Percentiles rank a stretch among this genome's conserved stretches.
phyloP scores from a whole-genome alignment of 345 rosid genomes.

The Balakata baccata region DNA sequence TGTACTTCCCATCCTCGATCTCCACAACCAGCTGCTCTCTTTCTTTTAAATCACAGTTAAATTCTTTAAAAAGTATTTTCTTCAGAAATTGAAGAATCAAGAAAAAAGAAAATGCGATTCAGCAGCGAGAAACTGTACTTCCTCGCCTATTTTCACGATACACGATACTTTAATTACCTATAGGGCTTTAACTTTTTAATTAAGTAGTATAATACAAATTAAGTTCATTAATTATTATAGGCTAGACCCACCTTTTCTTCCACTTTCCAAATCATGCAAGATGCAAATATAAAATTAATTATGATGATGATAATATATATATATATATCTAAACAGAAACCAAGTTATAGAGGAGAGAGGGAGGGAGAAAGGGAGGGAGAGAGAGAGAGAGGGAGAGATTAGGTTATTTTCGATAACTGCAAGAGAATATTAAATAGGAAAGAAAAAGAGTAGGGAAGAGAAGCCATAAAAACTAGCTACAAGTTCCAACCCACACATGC shows the following conservation, averaged over 20 bases:
- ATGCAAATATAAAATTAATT: no score
- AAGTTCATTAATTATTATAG: not conserved
- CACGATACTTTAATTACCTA: not conserved
- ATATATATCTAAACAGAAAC: no score
- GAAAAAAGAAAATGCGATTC: not conserved
- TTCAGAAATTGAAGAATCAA: not conserved
- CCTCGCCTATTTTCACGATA: not conserved
- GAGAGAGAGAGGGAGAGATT: not conserved
- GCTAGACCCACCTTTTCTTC: not conserved
- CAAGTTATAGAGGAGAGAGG: not conserved
- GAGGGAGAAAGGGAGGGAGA: not conserved
- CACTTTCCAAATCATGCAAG: not conserved
- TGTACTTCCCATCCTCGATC: constrained; percentile 27
- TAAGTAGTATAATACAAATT: no score
- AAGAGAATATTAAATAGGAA: not conserved
- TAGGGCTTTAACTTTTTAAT: no score
- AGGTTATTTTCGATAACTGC: not conserved
- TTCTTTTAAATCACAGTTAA: not conserved
- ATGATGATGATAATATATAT: no score
- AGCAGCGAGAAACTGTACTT: constrained; percentile 5
- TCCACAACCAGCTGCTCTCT: not conserved
- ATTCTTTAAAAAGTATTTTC: no score
- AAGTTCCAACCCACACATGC: constrained; percentile 29
- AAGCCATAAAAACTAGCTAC: constrained; percentile 16
- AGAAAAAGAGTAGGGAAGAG: not conserved